Evolutionary conservation across 2,329 filamentous ascomycete genomes (phyloP).

Genomic region (Diaporthe longicolla): DNA sequence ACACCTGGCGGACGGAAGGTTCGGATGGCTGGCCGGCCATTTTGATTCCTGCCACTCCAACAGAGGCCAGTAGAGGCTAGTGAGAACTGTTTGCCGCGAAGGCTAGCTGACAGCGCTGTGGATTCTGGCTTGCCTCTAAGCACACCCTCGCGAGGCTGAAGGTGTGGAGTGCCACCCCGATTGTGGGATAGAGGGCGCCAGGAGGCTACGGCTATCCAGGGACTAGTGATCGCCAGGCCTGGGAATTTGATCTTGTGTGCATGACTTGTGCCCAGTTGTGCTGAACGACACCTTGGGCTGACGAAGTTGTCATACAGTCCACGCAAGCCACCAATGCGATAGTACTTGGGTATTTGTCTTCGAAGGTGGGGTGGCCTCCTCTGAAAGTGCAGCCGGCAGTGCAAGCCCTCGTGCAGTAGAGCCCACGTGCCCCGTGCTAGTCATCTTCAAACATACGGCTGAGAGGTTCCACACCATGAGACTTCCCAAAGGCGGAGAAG

Average conservation of each 20-base stretch:
- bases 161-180: background rate
- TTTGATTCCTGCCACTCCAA: background rate
- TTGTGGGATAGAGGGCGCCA: background rate
- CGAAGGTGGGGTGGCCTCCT: background rate
- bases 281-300: background rate
- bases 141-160: constrained; percentile 14
- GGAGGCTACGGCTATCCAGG: background rate
- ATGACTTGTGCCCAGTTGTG: background rate
- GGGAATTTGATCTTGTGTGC: background rate
- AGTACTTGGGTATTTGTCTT: background rate
- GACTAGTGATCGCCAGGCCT: constrained; percentile 14
- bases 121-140: background rate
- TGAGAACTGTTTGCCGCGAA: constrained; percentile 2
- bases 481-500: constrained; percentile 11
- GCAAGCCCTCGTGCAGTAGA: background rate
- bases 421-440: background rate
- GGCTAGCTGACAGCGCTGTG: constrained; percentile 22
- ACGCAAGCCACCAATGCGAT: background rate
- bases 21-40: constrained; percentile 10
- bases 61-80: background rate
- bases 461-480: constrained; percentile 4
- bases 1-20: background rate
- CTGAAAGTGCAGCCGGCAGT: background rate
- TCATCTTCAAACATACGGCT: constrained; percentile 4
- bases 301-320: background rate